Evolutionary conservation across 768 basidiomycete genomes (phyloP).

Genomic region (Mycena latifolia): DNA sequence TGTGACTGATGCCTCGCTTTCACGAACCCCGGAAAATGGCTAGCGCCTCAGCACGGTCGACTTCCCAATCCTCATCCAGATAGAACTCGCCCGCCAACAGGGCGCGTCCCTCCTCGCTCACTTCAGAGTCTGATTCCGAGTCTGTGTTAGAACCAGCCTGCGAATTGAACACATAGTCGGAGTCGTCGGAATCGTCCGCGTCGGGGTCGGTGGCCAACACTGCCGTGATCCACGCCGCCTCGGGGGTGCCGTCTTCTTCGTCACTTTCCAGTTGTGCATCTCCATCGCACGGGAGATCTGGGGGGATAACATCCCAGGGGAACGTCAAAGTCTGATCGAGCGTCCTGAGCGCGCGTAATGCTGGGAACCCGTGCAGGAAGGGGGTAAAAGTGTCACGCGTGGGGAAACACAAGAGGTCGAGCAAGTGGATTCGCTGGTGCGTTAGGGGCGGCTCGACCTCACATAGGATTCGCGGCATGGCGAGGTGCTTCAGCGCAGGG

Average conservation of each 20-base stretch:
- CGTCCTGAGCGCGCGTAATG: not conserved
- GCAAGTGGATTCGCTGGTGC: not conserved
- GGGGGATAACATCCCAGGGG: no score
- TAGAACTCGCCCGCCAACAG: no score
- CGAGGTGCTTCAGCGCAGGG: not conserved
- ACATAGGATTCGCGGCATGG: not conserved
- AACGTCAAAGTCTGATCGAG: not conserved
- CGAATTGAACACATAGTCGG: not conserved
- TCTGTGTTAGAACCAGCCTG: not conserved
- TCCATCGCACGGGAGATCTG: not conserved
- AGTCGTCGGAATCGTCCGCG: not conserved
- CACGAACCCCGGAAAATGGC: no score
- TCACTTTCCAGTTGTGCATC: not conserved
- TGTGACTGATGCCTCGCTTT: no score
- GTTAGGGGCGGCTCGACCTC: not conserved
- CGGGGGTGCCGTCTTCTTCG: not conserved
- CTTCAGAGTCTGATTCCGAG: no score
- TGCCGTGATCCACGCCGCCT: not conserved
- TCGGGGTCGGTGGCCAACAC: not conserved
- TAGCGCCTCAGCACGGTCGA: no score
- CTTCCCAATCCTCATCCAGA: no score
- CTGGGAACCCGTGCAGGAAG: not conserved
- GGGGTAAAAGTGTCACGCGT: not conserved
- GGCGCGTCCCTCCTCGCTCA: no score
- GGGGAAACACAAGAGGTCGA: not conserved